phyloP scores from a whole-genome alignment of 805 yeast genomes.

The Hanseniaspora lindneri region DNA sequence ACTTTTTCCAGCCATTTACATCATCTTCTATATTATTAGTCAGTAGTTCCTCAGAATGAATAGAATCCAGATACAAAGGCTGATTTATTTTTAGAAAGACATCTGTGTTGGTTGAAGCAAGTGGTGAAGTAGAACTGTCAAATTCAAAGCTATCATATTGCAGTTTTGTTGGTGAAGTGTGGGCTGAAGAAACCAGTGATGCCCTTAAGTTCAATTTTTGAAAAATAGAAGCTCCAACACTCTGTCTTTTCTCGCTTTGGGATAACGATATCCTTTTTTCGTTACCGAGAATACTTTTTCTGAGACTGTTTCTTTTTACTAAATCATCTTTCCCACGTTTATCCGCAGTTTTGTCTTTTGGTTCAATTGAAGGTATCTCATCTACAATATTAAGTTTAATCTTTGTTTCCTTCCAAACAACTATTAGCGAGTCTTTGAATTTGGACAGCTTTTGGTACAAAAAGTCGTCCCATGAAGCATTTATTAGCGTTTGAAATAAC shows the following conservation, averaged over 20 bases:
- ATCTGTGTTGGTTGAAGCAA: no score
- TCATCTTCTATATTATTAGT: no score
- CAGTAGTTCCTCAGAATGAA: no score
- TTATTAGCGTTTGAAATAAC: not conserved
- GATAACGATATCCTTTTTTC: not conserved
- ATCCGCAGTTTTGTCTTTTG: not conserved
- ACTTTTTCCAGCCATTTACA: no score
- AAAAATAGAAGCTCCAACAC: conserved; percentile 6
- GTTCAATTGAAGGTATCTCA: not conserved
- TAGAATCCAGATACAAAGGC: no score
- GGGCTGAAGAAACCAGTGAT: not conserved
- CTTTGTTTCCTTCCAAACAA: conserved; percentile 3
- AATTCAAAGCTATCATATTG: not conserved
- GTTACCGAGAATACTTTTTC: not conserved
- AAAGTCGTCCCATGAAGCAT: conserved; percentile 5
- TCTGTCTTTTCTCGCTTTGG: conserved; percentile 5
- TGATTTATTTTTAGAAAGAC: no score
- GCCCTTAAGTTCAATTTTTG: conserved; percentile 9
- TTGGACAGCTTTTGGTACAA: not conserved
- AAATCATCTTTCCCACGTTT: not conserved
- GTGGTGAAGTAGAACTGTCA: no score
- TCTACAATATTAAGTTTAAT: not conserved
- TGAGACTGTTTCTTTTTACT: not conserved
- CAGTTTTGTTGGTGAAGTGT: not conserved
- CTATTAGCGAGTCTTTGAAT: not conserved